These are phyloP conservation scores for Anthracocystis panici-leucophaei DNA, from an alignment of 1,284 basidiomycete genomes.

Conservation along the genomic window DNA sequence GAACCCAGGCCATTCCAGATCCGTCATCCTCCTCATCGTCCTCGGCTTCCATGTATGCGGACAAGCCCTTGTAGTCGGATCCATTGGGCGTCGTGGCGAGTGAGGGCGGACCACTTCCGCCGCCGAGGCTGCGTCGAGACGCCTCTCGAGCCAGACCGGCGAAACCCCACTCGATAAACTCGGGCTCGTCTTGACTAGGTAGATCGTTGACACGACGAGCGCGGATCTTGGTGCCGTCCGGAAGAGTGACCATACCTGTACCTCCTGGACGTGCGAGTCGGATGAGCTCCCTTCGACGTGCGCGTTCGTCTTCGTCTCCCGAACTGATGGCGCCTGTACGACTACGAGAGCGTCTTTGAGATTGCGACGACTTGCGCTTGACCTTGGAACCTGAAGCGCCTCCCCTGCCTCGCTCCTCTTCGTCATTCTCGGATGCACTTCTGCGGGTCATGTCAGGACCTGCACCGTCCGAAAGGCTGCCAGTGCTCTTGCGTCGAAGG, in stretches of 20 bases:
- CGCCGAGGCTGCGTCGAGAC: slow-evolving; percentile 41
- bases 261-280: slow-evolving; percentile 64
- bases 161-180: slow-evolving; percentile 64
- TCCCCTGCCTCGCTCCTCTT: slow-evolving; percentile 43
- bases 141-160: slow-evolving; percentile 61
- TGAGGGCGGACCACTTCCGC: slow-evolving; percentile 42
- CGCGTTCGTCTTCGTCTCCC: slow-evolving; percentile 56
- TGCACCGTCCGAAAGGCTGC: slow-evolving; percentile 27
- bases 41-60: slow-evolving; percentile 33
- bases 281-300: slow-evolving; percentile 59
- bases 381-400: slow-evolving; percentile 17
- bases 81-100: slow-evolving; percentile 46
- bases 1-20: slow-evolving; percentile 50
- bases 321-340: slow-evolving; percentile 47
- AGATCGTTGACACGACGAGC: slow-evolving; percentile 63
- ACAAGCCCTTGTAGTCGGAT: slow-evolving; percentile 35
- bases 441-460: slow-evolving; percentile 20
- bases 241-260: slow-evolving; percentile 68
- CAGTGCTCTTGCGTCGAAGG: slow-evolving; percentile 46
- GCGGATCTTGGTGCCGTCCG: slow-evolving; percentile 65
- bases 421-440: slow-evolving; percentile 37
- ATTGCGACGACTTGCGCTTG: slow-evolving; percentile 35
- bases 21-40: slow-evolving; percentile 50
- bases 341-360: slow-evolving; percentile 47
- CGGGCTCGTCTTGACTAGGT: slow-evolving; percentile 48